These are phyloP conservation scores for Hymenoscyphus scutula DNA, from an alignment of 2,329 filamentous ascomycete species.

Conservation along the genomic window DNA sequence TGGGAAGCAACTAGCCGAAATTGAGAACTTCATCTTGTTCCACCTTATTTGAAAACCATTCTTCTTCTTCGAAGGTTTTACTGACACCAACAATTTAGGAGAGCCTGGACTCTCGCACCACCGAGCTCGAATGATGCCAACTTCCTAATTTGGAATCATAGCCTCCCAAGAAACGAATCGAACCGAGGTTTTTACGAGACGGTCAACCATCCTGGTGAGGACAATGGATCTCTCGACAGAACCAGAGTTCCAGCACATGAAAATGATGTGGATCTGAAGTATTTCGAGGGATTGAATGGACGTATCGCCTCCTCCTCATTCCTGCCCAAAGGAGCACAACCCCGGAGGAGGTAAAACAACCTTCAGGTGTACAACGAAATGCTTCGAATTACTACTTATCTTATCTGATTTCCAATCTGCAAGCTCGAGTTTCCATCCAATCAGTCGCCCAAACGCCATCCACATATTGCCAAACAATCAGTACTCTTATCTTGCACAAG, in stretches of 20 bases:
- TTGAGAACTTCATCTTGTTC: neutral
- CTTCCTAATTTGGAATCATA: neutral
- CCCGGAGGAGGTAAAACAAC: neutral
- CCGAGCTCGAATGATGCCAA: neutral
- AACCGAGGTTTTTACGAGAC: too few species aligned
- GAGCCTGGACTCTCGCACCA: neutral
- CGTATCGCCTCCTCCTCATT: neutral
- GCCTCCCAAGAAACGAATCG: neutral
- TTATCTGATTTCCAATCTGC: neutral
- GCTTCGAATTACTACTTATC: neutral
- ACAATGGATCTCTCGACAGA: neutral
- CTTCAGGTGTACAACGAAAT: neutral
- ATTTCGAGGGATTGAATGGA: neutral
- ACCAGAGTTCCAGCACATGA: too few species aligned
- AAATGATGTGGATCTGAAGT: neutral
- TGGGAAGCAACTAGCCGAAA: neutral
- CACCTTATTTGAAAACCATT: neutral
- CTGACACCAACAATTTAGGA: neutral
- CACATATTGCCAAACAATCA: neutral
- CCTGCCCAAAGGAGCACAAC: neutral
- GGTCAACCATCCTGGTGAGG: neutral
- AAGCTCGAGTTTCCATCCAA: neutral
- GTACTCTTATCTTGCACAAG: neutral
- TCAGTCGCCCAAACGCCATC: neutral
- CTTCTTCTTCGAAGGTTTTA: neutral